Conservation (phyloP, 768 basidiomycete species). For the Lactarius trivialis region DNA sequence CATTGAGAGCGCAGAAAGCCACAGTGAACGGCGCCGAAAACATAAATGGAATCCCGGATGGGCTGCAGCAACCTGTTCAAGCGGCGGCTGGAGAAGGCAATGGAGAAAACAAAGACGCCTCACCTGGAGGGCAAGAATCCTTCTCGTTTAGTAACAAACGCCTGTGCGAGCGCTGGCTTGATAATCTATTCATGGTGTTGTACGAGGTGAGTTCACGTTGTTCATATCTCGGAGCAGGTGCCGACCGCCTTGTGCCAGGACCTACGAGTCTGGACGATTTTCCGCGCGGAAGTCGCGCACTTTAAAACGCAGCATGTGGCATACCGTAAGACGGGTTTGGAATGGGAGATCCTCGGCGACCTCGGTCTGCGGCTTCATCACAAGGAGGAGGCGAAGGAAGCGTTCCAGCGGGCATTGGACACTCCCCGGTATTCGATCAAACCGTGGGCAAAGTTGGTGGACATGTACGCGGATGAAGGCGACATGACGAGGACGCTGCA, state of each 20-base stretch:
- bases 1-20: constrained; percentile 36
- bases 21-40: constrained; percentile 38
- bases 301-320: constrained; percentile 99
- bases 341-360: constrained; percentile 98
- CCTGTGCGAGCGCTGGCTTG: constrained; percentile 94
- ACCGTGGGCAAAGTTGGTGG: constrained; percentile 90
- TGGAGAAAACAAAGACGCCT: constrained; percentile 25
- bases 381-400: constrained; percentile 98
- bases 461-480: constrained; percentile 95
- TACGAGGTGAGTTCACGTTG: constrained; percentile 68
- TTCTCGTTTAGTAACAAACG: constrained; percentile 96
- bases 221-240: not conserved
- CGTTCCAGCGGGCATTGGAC: constrained; percentile 92
- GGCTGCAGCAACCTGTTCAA: constrained; percentile 38
- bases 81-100: constrained; percentile 35
- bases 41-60: constrained; percentile 29
- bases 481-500: constrained; percentile 88
- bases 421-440: constrained; percentile 79
- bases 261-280: constrained; percentile 96
- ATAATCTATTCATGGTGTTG: constrained; percentile 96
- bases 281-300: constrained; percentile 96
- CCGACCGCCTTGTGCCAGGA: constrained; percentile 46
- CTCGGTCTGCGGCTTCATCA: constrained; percentile 90
- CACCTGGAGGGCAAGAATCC: constrained; percentile 41
- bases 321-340: constrained; percentile 91